Evolutionary conservation across 2,329 filamentous ascomycete species (phyloP).

Genomic region (Neodidymelliopsis sp.): DNA sequence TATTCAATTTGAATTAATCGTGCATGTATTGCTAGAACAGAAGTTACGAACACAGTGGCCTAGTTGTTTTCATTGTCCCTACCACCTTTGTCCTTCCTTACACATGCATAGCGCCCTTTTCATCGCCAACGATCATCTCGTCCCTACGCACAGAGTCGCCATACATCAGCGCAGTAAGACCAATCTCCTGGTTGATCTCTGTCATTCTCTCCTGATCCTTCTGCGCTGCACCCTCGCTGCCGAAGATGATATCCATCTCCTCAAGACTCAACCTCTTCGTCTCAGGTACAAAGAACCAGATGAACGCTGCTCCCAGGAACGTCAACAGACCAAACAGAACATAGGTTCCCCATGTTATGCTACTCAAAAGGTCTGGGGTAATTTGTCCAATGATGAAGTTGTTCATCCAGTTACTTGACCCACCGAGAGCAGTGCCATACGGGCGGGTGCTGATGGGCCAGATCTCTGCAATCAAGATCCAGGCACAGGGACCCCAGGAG

Average conservation of each 20-base stretch:
- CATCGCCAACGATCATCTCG: constrained; percentile 20
- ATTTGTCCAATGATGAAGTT: constrained; percentile 71
- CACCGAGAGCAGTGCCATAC: constrained; percentile 74
- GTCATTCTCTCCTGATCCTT: constrained; percentile 75
- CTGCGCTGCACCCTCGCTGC: constrained; percentile 68
- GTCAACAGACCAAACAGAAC: constrained; percentile 74
- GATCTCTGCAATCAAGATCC: constrained; percentile 78
- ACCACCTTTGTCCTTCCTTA: too few relatives aligned
- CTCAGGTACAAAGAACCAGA: constrained; percentile 61
- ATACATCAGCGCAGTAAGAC: constrained; percentile 55
- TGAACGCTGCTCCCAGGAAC: constrained; percentile 65
- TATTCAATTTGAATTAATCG: too few relatives aligned
- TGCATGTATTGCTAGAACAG: too few relatives aligned
- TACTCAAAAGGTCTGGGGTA: constrained; percentile 71
- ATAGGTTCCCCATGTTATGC: constrained; percentile 74
- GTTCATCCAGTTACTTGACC: constrained; percentile 59
- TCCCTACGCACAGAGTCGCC: constrained; percentile 11
- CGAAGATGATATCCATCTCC: constrained; percentile 72
- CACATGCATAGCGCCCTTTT: constrained; percentile 19
- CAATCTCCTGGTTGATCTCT: constrained; percentile 75
- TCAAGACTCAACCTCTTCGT: constrained; percentile 62
- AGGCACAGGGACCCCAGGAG: constrained; percentile 76
- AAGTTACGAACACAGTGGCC: too few relatives aligned
- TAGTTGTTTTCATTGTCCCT: too few relatives aligned
- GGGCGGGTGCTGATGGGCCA: constrained; percentile 73